Base-by-base conservation (phyloP, 495 filamentous ascomycete genomes). In the Aspergillus egyptiacus region DNA sequence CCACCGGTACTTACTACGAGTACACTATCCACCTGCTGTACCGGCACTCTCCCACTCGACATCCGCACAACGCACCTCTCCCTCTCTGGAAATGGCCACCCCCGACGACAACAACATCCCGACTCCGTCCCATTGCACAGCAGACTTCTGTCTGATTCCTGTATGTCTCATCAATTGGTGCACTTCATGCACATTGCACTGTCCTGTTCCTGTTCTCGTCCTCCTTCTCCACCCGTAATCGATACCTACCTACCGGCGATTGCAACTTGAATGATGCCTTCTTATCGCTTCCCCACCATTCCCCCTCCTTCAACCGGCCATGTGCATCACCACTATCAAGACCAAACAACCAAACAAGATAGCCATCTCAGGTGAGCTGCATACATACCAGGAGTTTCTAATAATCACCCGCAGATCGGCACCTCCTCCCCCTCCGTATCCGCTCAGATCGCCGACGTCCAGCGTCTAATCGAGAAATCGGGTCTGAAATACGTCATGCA, bases 401-500 rank as follows among this genome's bases (percentile, higher is more conserved):
- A 56, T 30, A 19, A 9, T 19, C 9, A 10, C 9, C 24, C 5
- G 8, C 9, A 89, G 86, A 78, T 95, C 51, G 93, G 93, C 53
- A 96, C 90, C 1, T 75, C 76, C 19, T 83, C 76, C 5, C 78
- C 86, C 27, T 95, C 89, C 7, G 91, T 98, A 17, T 89, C 89
- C 1, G 74, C 82, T 39, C 86, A 96, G 65, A 79, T 98, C 25
- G 91, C 93, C 32, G 81, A 85, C 32, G 89, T 98, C 34, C 91
- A 97, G 63, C 76, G 82, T n/a, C 73, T 98, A 14, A 76, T 98
- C 55, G 79, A 84, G 59, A 78, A 75, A 42, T 89, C 83, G 49
- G 88, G 87, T 6, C 58, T 97, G 54, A 82, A 76, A 36, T 91
- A 89, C 60, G 79, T 77, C 40, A 91, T 97, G 89, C 91, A 96